phyloP scores from a whole-genome alignment of 2,329 filamentous ascomycete species.

The Fusarium zealandicum region DNA sequence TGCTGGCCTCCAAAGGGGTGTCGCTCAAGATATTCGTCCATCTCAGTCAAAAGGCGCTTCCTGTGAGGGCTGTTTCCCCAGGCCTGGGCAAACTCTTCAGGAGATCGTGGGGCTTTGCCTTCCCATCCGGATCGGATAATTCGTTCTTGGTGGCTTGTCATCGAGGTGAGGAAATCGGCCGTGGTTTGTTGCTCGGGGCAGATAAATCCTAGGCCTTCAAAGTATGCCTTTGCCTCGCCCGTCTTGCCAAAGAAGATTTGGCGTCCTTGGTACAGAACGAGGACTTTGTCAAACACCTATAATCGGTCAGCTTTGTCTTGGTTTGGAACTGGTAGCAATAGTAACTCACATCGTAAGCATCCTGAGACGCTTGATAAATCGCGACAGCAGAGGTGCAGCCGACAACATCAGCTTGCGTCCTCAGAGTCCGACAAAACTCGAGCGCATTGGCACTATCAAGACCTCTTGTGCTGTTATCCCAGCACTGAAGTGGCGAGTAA shows the following conservation, averaged over 20 bases:
- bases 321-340: no score
- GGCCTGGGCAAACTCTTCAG: constrained; percentile 47
- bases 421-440: constrained; percentile 69
- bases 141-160: constrained; percentile 52
- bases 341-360: constrained; percentile 40
- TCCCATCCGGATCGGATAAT: constrained; percentile 45
- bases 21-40: constrained; percentile 41
- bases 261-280: constrained; percentile 71
- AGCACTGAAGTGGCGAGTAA: constrained; percentile 65
- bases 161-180: constrained; percentile 71
- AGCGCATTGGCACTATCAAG: constrained; percentile 70
- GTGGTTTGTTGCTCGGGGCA: constrained; percentile 65
- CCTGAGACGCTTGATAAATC: constrained; percentile 67
- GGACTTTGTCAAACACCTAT: constrained; percentile 69
- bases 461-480: constrained; percentile 73
- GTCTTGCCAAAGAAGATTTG: constrained; percentile 60
- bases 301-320: not conserved
- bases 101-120: constrained; percentile 44
- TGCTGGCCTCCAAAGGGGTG: constrained; percentile 41
- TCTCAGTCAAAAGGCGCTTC: constrained; percentile 40
- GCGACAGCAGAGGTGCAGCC: constrained; percentile 66
- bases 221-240: constrained; percentile 39
- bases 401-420: constrained; percentile 66
- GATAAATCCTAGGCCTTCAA: constrained; percentile 60
- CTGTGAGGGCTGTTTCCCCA: constrained; percentile 44